Evolutionary conservation across 768 basidiomycete genomes (phyloP).

Genomic region (Collybia mongolica): DNA sequence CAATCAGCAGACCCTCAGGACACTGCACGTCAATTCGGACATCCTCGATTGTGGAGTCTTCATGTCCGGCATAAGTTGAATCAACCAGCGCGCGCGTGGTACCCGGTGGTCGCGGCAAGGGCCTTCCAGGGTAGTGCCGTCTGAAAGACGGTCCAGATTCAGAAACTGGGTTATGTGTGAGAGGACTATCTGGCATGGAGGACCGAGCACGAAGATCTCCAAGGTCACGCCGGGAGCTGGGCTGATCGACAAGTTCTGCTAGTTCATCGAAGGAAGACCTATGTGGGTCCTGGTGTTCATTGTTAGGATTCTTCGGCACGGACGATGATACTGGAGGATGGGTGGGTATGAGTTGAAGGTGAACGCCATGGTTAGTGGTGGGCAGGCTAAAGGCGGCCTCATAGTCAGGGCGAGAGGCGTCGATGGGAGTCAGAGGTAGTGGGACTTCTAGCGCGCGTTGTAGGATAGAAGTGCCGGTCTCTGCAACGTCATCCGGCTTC

Average conservation of each 20-base stretch:
- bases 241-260: background rate
- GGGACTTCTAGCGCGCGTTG: conserved; percentile 35
- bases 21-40: conserved; percentile 19
- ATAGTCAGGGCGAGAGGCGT: conserved; percentile 8
- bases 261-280: background rate
- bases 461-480: conserved; percentile 19
- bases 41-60: conserved; percentile 15
- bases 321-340: background rate
- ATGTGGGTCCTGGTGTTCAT: background rate
- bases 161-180: conserved; percentile 2
- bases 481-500: conserved; percentile 8
- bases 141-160: conserved; percentile 22
- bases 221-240: background rate
- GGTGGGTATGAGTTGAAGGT: no score
- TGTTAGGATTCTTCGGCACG: background rate
- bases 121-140: conserved; percentile 55
- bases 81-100: conserved; percentile 24
- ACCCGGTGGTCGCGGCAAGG: conserved; percentile 47
- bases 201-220: conserved; percentile 3
- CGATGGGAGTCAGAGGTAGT: conserved; percentile 35
- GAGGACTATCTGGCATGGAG: conserved; percentile 4
- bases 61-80: conserved; percentile 31
- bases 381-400: background rate
- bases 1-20: conserved; percentile 56
- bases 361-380: background rate